Evolutionary conservation across 1,284 basidiomycete species (phyloP), one percentile per base, ranked within the genome.

Genomic region (Leccinum variabile): DNA sequence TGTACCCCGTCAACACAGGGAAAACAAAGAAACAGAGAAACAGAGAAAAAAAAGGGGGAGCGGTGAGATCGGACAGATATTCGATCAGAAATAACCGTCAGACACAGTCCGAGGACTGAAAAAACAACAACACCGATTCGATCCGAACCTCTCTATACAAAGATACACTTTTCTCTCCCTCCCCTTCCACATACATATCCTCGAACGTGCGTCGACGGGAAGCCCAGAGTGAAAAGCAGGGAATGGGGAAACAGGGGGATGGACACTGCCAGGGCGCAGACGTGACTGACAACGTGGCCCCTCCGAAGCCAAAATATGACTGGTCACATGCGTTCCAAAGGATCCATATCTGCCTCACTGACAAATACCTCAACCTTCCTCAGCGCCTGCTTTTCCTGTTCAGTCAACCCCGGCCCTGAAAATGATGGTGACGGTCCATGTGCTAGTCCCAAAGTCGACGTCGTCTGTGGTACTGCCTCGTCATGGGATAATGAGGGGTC

Each of bases 271-370:
- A 9, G 25, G 50, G 25, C 25, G 28, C 14, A 14, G 14, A 52
- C 16, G 14, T 32, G 22, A 30, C 9, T 6, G 10, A 54, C 25
- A 49, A 9, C 44, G 52, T 56, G 49, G 54, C 39, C 22, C 28
- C 25, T 5, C 28, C 13, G 4, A 52, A 52, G 8, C 25, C 50
- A n/a, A 33, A 33, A 11, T 18, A 33, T n/a, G 14, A 3, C 56
- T 3, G 11, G 16, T 73, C 68, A 86, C 63, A 85, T 80, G 67
- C 84, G 79, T 57, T 80, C 75, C 46, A 91, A 76, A 10, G 89
- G 89, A 74, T 90, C 83, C 59, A 69, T 76, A 72, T 91, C 90
- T 46, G 76, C 73, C 59, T 78, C 68, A 73, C 89, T 91, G 67
- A 91, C 79, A 59, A 83, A 70, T 56, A 91, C 78, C 60, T 85